Evolutionary conservation across 129 eudicot species (phyloP).

Genomic region (Scalesia atractyloides): DNA sequence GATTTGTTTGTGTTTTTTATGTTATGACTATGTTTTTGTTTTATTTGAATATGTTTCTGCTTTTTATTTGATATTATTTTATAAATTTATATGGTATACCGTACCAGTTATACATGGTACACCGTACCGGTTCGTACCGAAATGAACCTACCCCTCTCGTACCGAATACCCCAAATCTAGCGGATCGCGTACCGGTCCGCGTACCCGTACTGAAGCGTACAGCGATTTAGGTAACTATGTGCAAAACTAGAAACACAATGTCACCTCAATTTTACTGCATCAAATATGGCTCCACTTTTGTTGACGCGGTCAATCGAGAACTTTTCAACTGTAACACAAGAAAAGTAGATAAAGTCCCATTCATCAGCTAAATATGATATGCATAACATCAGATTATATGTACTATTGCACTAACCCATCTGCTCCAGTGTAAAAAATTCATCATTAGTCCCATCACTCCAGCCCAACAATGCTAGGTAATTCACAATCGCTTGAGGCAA

Average conservation of each 20-base stretch:
- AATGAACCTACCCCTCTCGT: too few species aligned
- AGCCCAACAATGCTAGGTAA: conserved; percentile 88
- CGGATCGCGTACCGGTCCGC: too few species aligned
- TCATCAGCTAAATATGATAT: conserved; percentile 23
- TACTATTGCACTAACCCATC: conserved; percentile 72
- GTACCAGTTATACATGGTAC: too few species aligned
- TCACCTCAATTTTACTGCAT: conserved; percentile 82
- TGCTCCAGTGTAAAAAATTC: conserved; percentile 88
- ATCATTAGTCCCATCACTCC: conserved; percentile 97
- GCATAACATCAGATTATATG: conserved; percentile 13
- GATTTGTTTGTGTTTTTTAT: too few species aligned
- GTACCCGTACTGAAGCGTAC: too few species aligned
- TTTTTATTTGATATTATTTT: too few species aligned
- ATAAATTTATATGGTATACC: too few species aligned
- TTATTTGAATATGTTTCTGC: too few species aligned
- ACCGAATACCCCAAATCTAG: too few species aligned
- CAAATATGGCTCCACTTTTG: conserved; percentile 95
- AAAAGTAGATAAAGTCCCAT: conserved; percentile 15
- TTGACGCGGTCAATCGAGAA: conserved; percentile 89
- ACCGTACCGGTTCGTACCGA: too few species aligned
- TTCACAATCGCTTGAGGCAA: conserved; percentile 91
- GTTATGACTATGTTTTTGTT: too few species aligned
- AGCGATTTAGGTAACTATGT: too few species aligned
- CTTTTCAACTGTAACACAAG: conserved; percentile 72
- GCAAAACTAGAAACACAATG: conserved; percentile 4